Percentiles rank a stretch among this genome's conserved stretches.
Evolutionary conservation across 345 rosid genomes (phyloP).

Genomic region (Aquilaria malaccensis): DNA sequence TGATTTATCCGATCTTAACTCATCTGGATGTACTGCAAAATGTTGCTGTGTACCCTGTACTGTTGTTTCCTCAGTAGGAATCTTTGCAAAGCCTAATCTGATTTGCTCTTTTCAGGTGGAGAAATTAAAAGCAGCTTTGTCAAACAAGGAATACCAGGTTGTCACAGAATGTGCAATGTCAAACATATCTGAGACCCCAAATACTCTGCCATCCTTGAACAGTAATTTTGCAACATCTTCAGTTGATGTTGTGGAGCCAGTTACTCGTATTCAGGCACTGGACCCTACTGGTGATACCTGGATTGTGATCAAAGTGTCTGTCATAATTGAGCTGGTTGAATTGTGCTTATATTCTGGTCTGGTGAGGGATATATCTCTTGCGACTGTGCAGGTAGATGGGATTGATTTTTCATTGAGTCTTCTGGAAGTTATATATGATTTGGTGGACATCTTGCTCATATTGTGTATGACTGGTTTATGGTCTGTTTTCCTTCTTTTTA

Average conservation of each 20-base stretch:
- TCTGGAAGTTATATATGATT: neutral
- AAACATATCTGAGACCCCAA: conserved; percentile 79
- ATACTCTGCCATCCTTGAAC: conserved; percentile 48
- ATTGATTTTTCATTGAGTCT: conserved; percentile 8
- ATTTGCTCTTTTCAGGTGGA: conserved; percentile 54
- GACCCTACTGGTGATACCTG: conserved; percentile 38
- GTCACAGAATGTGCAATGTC: conserved; percentile 81
- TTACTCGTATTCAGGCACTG: conserved; percentile 30
- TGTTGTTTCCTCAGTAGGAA: neutral
- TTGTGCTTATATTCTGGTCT: conserved; percentile 67
- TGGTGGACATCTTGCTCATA: neutral
- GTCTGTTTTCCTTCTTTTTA: conserved; percentile 10
- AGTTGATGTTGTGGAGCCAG: conserved; percentile 32
- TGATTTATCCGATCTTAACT: conserved; percentile 21
- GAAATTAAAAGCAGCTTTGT: conserved; percentile 70
- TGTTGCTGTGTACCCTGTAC: conserved; percentile 2
- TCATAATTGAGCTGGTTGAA: conserved; percentile 65
- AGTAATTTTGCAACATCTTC: conserved; percentile 36
- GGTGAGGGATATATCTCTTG: conserved; percentile 66
- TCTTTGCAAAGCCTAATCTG: neutral
- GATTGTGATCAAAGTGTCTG: conserved; percentile 64
- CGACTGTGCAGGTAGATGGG: conserved; percentile 61
- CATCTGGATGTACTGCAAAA: conserved; percentile 8
- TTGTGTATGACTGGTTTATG: conserved; percentile 1
- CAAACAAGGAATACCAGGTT: conserved; percentile 83